Conservation (phyloP, 768 basidiomycete genomes). For the Podaxis sp. region DNA sequence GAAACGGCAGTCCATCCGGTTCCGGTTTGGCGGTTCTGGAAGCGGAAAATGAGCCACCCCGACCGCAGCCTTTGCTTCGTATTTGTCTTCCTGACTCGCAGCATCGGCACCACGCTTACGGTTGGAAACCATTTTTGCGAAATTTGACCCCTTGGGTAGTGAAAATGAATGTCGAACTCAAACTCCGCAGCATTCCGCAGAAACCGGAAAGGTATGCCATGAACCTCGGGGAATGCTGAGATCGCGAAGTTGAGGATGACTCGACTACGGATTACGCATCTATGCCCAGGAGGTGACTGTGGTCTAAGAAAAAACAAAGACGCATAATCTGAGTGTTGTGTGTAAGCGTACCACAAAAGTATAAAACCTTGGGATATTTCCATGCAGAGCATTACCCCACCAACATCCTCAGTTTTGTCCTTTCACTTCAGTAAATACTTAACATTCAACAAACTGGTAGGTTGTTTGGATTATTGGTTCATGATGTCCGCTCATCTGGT, state of each 20-base stretch:
- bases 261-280: slow-evolving; percentile 8
- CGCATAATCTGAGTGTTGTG: not conserved
- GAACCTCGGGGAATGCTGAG: not conserved
- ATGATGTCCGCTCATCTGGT: not conserved
- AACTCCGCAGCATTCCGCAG: not conserved
- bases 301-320: not conserved
- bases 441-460: not conserved
- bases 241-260: not conserved
- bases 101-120: too few relatives aligned
- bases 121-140: too few relatives aligned
- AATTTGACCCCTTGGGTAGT: too few relatives aligned
- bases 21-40: not conserved
- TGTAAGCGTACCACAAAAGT: not conserved
- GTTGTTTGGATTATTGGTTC: not conserved
- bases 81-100: too few relatives aligned
- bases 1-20: not conserved
- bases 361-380: not conserved
- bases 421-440: not conserved
- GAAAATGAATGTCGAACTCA: too few relatives aligned
- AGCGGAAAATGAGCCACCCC: not conserved
- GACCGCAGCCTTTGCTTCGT: not conserved
- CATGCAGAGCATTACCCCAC: not conserved
- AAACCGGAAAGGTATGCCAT: not conserved
- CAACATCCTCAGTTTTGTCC: not conserved
- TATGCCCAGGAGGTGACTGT: not conserved